Evolutionary conservation across 2,329 filamentous ascomycete species (phyloP).

Genomic region (Atkinsonella hypoxylon): DNA sequence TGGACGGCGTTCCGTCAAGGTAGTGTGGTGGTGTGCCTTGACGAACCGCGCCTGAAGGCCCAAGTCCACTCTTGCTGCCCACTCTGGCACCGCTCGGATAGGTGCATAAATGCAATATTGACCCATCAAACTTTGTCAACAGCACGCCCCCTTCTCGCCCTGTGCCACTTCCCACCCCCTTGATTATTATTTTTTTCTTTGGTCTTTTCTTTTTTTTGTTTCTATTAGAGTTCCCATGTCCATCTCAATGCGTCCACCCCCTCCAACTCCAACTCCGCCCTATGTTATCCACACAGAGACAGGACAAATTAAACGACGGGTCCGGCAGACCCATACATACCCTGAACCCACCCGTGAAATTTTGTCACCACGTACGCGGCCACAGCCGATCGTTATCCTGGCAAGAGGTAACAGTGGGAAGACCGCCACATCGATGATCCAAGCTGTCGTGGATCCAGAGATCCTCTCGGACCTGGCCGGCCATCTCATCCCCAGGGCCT

Average conservation of each 20-base stretch:
- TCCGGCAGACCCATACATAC: too few species aligned
- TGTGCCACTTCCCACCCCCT: not conserved
- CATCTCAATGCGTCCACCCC: not conserved
- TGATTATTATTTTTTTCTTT: not conserved
- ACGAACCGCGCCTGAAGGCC: not conserved
- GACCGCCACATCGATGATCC: slow-evolving; percentile 7
- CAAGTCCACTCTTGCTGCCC: not conserved
- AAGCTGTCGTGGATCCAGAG: slow-evolving; percentile 4
- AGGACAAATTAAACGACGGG: not conserved
- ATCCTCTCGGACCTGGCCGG: not conserved
- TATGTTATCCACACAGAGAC: not conserved
- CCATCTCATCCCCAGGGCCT: slow-evolving; percentile 3
- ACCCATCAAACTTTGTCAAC: not conserved
- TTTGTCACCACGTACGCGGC: slow-evolving; percentile 5
- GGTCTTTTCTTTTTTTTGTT: too few species aligned
- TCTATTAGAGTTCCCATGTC: not conserved
- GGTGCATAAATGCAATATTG: slow-evolving; percentile 2
- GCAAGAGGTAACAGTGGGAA: not conserved
- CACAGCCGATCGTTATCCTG: slow-evolving; percentile 9
- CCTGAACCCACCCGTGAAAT: not conserved
- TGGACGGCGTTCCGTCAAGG: too few species aligned
- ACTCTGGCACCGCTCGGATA: slow-evolving; percentile 3
- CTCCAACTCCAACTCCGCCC: slow-evolving; percentile 5
- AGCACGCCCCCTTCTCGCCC: not conserved
- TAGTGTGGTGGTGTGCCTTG: not conserved